Evolutionary conservation across 495 filamentous ascomycete species (phyloP), one percentile per base, ranked within the genome.

Genomic region (Peziza echinospora): DNA sequence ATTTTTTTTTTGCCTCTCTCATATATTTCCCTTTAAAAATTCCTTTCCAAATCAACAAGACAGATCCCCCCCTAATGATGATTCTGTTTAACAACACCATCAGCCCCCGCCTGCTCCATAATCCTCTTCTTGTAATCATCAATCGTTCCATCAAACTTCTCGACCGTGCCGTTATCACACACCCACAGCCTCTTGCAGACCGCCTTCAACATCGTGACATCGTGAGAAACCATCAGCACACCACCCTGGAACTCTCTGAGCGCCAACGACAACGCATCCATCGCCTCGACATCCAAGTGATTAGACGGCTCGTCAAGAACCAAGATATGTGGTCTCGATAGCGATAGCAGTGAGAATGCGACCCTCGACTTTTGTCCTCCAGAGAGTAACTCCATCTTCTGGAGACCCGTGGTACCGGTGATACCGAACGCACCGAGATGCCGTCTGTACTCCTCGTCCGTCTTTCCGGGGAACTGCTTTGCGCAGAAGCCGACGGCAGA

Each of bases 321-420:
- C 21, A 99, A 67, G 51, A 99, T 94, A 60, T 99, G 89, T 13
- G 89, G 89, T 62, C 94, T 92, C 21, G 74, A 80, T 45, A 99
- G 64, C 2, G 84, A 86, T 44, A 99, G 65, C 57, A 86, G 93
- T 21, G 89, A 85, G 62, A 99, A 99, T 21, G 89, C 91, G 1
- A 99, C 89, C 64, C 89, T 79, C 22, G 84, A 93, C 64, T 99
- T 99, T 63, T 99, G 89, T 65, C 89, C 89, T 69, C 89, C 89
- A 7, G 89, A 99, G 11, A 99, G 63, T 43, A 94, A 60, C 26
- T 69, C 84, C 84, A 99, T 93, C 60, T 89, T 89, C 59, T 99
- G 91, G 16, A 99, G 70, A 52, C 87, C 89, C 9, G 89, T 96
- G 61, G 80, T 96, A 56, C 89, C 89, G 5, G 91, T 99, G 61